Percentiles rank a stretch among this genome's conserved stretches.
These are phyloP conservation scores for Hibiscus mutabilis DNA, from an alignment of 345 rosid species.

Conservation along the genomic window DNA sequence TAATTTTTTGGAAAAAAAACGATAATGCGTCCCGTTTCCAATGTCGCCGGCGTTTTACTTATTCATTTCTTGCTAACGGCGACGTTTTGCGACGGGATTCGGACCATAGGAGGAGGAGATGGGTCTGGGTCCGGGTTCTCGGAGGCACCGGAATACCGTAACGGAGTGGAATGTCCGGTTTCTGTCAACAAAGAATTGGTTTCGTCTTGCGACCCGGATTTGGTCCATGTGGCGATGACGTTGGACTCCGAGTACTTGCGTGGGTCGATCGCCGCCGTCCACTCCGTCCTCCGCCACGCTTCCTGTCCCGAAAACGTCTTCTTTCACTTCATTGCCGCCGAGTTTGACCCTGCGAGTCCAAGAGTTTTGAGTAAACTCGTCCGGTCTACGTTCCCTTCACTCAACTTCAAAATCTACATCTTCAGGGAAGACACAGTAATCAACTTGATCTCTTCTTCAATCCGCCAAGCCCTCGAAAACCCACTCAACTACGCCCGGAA, in stretches of 20 bases:
- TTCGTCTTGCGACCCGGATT: constrained; percentile 58
- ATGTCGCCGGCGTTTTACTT: constrained; percentile 15
- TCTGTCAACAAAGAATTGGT: constrained; percentile 18
- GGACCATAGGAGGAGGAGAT: constrained; percentile 26
- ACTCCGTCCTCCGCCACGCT: constrained; percentile 79
- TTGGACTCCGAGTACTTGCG: constrained; percentile 86
- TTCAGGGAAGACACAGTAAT: constrained; percentile 79
- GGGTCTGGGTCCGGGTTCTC: constrained; percentile 18
- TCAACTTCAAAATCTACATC: constrained; percentile 76
- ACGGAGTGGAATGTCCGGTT: constrained; percentile 62
- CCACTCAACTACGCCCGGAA: constrained; percentile 88
- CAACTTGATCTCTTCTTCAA: constrained; percentile 78
- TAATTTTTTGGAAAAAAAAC: not conserved
- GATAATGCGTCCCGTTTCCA: constrained; percentile 1
- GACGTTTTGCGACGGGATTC: constrained; percentile 42
- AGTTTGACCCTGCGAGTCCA: constrained; percentile 84
- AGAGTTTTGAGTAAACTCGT: constrained; percentile 68
- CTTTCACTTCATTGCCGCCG: constrained; percentile 79
- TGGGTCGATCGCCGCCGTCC: constrained; percentile 91
- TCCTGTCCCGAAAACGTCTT: constrained; percentile 84
- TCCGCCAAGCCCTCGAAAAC: constrained; percentile 76
- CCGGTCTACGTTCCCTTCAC: constrained; percentile 80
- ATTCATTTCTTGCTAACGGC: constrained; percentile 15
- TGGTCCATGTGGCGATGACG: constrained; percentile 88
- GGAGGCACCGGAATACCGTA: constrained; percentile 89